Conservation (phyloP, 768 basidiomycete genomes). For the Pseudohyphozyma bogoriensis region DNA sequence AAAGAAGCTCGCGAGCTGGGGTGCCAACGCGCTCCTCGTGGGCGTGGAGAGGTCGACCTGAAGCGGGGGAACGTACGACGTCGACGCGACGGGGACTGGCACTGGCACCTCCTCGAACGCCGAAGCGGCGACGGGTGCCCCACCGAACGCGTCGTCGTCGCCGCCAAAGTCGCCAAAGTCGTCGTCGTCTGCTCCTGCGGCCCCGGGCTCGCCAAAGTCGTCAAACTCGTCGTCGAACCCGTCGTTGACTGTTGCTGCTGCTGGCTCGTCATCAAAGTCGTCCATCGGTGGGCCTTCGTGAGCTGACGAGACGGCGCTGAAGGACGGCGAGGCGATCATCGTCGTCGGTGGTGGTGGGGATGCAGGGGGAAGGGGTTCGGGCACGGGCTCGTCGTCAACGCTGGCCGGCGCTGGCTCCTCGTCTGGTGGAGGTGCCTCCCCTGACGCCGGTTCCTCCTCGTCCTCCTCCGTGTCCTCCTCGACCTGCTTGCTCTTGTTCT, state of each 20-base stretch:
- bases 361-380: too few relatives aligned
- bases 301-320: not conserved
- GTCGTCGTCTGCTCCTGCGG: slow-evolving; percentile 2
- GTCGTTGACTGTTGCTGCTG: not conserved
- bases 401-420: too few relatives aligned
- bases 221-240: slow-evolving; percentile 21
- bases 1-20: slow-evolving; percentile 12
- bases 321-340: not conserved
- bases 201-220: slow-evolving; percentile 7
- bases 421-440: too few relatives aligned
- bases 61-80: slow-evolving; percentile 4
- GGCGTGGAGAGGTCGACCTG: slow-evolving; percentile 7
- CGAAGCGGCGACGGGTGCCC: not conserved
- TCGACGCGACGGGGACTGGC: not conserved
- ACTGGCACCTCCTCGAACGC: not conserved
- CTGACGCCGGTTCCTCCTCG: too few relatives aligned
- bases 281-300: slow-evolving; percentile 6
- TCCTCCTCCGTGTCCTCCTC: too few relatives aligned
- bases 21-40: not conserved
- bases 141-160: not conserved
- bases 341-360: too few relatives aligned
- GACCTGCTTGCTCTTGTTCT: too few relatives aligned
- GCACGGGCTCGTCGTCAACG: too few relatives aligned
- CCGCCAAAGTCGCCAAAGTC: slow-evolving; percentile 25
- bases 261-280: slow-evolving; percentile 2